phyloP scores from a whole-genome alignment of 2,329 filamentous ascomycete genomes.

The Pseudocercospora musae region DNA sequence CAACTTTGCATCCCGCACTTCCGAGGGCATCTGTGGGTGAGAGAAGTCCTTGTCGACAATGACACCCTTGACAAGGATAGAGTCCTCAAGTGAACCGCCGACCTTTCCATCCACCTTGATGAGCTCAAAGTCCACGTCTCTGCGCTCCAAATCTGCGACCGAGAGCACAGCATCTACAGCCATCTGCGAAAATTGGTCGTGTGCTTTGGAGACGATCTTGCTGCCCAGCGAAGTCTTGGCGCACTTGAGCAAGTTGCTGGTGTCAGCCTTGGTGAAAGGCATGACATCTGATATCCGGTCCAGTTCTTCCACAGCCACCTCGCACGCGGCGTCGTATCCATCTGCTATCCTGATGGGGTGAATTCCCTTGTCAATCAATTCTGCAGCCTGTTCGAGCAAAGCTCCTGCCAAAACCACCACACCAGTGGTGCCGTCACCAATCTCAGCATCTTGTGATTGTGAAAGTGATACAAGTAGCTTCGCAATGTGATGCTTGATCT shows the following conservation, averaged over 20 bases:
- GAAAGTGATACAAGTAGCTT: slow-evolving; percentile 96
- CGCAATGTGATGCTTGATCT: slow-evolving; percentile 96
- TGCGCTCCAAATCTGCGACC: slow-evolving; percentile 91
- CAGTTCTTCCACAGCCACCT: slow-evolving; percentile 88
- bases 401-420: slow-evolving; percentile 95
- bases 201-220: slow-evolving; percentile 98
- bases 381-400: slow-evolving; percentile 91
- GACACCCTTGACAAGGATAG: slow-evolving; percentile 91
- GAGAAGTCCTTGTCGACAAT: slow-evolving; percentile 99
- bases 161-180: slow-evolving; percentile 95
- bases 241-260: slow-evolving; percentile 84
- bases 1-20: slow-evolving; percentile 92
- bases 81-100: slow-evolving; percentile 88
- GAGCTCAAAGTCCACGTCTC: slow-evolving; percentile 96
- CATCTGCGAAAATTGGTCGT: slow-evolving; percentile 97
- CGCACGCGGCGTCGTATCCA: slow-evolving; percentile 95
- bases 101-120: slow-evolving; percentile 99
- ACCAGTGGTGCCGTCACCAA: slow-evolving; percentile 95
- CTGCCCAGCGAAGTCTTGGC: slow-evolving; percentile 93
- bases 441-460: slow-evolving; percentile 98
- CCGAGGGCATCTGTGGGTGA: slow-evolving; percentile 96
- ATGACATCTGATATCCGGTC: slow-evolving; percentile 92
- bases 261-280: slow-evolving; percentile 76
- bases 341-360: slow-evolving; percentile 98
- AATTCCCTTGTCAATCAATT: slow-evolving; percentile 99